A percentile compares a stretch with the other conserved stretches of the same genome.
These are phyloP conservation scores for Sporothrix protearum DNA, from an alignment of 2,329 filamentous ascomycete genomes.

Conservation along the genomic window DNA sequence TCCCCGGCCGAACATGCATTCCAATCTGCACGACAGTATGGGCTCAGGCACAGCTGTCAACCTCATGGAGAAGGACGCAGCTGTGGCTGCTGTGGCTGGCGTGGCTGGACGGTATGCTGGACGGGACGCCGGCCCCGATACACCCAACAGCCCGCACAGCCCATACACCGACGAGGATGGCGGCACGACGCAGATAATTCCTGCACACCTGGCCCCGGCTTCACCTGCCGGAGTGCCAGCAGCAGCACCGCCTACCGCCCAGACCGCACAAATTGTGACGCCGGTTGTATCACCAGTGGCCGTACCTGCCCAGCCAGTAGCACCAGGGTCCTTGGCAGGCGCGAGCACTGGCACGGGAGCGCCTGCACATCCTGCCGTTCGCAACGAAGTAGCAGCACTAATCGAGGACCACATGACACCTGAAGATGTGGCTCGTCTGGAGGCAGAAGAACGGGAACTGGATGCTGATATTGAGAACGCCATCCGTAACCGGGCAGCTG, in stretches of 20 bases:
- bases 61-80: slow-evolving; percentile 47
- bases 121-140: background rate
- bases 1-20: slow-evolving; percentile 25
- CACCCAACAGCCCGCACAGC: slow-evolving; percentile 38
- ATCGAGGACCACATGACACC: slow-evolving; percentile 60
- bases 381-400: slow-evolving; percentile 34
- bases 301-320: background rate
- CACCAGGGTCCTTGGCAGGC: background rate
- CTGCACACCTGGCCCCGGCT: background rate
- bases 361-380: background rate
- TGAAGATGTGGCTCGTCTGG: slow-evolving; percentile 52
- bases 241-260: background rate
- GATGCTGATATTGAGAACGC: slow-evolving; percentile 55
- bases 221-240: background rate
- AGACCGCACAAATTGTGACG: background rate
- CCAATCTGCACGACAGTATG: background rate
- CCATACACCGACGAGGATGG: slow-evolving; percentile 44
- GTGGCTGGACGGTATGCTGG: slow-evolving; percentile 30
- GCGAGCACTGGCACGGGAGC: background rate
- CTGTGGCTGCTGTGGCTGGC: slow-evolving; percentile 30
- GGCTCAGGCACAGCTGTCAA: slow-evolving; percentile 36
- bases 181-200: background rate
- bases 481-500: slow-evolving; percentile 14
- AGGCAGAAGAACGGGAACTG: slow-evolving; percentile 56
- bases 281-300: background rate